phyloP scores from a whole-genome alignment of 2,329 filamentous ascomycete genomes.

The Paraphaeosphaeria minitans region DNA sequence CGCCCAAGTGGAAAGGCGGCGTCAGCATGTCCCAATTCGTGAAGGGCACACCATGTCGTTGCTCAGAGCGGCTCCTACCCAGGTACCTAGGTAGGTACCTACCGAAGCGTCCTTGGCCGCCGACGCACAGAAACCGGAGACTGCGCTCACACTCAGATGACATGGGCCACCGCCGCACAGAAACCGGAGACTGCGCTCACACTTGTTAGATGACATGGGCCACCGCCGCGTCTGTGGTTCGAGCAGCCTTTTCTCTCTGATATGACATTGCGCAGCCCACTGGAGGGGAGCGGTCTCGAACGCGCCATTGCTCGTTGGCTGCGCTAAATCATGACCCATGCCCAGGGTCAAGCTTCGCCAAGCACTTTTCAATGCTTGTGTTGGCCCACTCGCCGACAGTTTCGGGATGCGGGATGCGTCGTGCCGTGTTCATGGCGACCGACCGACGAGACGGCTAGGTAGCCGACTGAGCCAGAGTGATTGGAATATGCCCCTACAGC shows the following conservation, averaged over 20 bases:
- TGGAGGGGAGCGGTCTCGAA: constrained; percentile 3
- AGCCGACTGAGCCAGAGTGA: too few relatives aligned
- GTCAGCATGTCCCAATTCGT: not conserved
- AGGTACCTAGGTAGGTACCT: too few relatives aligned
- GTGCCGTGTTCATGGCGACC: not conserved
- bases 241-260: not conserved
- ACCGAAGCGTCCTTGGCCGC: not conserved
- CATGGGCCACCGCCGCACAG: not conserved
- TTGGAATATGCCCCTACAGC: too few relatives aligned
- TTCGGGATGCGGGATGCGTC: not conserved
- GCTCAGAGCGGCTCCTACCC: not conserved
- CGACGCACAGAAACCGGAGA: not conserved
- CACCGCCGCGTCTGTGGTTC: not conserved
- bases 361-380: constrained; percentile 31
- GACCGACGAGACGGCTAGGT: too few relatives aligned
- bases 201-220: not conserved
- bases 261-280: not conserved
- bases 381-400: constrained; percentile 3
- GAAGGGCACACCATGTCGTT: not conserved
- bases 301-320: constrained; percentile 11
- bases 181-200: not conserved
- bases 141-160: not conserved
- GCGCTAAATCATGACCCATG: constrained; percentile 12
- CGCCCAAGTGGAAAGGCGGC: not conserved
- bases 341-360: constrained; percentile 35